These are phyloP conservation scores for Tylopilus plumbeoviolaceoides DNA, from an alignment of 768 basidiomycete genomes.

Conservation along the genomic window DNA sequence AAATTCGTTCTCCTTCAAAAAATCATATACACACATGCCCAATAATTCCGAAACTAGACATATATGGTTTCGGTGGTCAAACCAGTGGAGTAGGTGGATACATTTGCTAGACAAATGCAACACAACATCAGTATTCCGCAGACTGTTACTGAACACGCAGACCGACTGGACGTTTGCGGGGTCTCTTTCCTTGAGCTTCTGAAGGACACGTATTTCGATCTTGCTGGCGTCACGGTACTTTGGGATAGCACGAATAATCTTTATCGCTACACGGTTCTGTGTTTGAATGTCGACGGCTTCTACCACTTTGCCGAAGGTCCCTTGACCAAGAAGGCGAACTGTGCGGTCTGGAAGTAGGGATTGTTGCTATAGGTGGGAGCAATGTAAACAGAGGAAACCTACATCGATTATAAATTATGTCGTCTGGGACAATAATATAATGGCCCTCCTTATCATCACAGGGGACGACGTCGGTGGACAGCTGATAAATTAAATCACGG, in stretches of 20 bases:
- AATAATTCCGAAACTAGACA: conserved; percentile 95
- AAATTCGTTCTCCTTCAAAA: conserved; percentile 97
- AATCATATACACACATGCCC: conserved; percentile 98
- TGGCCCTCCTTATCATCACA: conserved; percentile 99
- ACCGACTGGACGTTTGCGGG: conserved; percentile 84
- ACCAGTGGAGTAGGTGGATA: conserved; percentile 91
- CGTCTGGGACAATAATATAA: conserved; percentile 91
- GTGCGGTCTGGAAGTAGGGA: conserved; percentile 69
- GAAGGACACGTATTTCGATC: conserved; percentile 94
- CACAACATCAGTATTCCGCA: conserved; percentile 17
- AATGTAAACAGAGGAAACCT: conserved; percentile 29
- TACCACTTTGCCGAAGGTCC: conserved; percentile 98
- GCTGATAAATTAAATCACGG: conserved; percentile 37
- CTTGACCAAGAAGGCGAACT: conserved; percentile 87
- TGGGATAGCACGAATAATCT: conserved; percentile 97
- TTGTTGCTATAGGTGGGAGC: conserved; percentile 11
- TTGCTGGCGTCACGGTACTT: conserved; percentile 99
- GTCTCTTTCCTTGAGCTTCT: conserved; percentile 87
- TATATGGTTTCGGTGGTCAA: conserved; percentile 97
- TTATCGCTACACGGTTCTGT: conserved; percentile 84
- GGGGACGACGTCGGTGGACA: conserved; percentile 61
- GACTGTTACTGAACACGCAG: conserved; percentile 5
- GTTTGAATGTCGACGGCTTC: conserved; percentile 82
- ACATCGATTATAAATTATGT: conserved; percentile 86
- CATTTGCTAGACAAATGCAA: conserved; percentile 69